Evolutionary conservation across 2,329 filamentous ascomycete genomes (phyloP).

Genomic region (Tolypocladium album): DNA sequence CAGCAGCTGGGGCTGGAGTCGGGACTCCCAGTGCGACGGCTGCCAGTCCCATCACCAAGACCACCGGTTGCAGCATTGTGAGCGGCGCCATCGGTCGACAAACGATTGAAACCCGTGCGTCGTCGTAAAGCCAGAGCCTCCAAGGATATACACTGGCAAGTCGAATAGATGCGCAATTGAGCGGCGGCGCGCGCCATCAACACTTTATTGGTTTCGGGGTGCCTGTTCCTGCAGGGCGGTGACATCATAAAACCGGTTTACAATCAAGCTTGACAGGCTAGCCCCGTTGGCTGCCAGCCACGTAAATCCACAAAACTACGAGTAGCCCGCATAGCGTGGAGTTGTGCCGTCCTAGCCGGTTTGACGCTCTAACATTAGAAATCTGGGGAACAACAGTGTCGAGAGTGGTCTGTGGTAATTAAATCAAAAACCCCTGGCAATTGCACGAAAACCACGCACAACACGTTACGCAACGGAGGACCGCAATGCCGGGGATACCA

Average conservation of each 20-base stretch:
- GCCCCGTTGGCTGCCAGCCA: background rate
- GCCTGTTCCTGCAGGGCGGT: background rate
- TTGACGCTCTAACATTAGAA: too few relatives aligned
- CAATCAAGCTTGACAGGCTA: background rate
- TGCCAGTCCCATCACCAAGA: background rate
- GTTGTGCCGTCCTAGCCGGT: background rate
- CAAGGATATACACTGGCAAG: background rate
- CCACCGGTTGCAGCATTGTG: background rate
- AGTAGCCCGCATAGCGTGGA: background rate
- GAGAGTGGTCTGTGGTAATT: background rate
- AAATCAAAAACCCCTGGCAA: background rate
- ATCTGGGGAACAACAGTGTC: background rate
- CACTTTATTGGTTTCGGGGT: background rate
- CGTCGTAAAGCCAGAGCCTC: background rate
- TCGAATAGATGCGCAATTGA: background rate
- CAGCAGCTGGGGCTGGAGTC: background rate
- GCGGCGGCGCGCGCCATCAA: background rate
- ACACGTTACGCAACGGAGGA: background rate
- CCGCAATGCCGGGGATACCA: background rate
- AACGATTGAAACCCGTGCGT: background rate
- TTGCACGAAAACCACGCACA: background rate
- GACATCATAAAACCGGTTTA: constrained; percentile 1
- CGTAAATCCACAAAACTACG: background rate
- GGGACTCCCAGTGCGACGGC: background rate
- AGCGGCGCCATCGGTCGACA: background rate